These are phyloP conservation scores for Pythium myriotylum DNA, from an alignment of 352 stramenopile species.

Conservation along the genomic window DNA sequence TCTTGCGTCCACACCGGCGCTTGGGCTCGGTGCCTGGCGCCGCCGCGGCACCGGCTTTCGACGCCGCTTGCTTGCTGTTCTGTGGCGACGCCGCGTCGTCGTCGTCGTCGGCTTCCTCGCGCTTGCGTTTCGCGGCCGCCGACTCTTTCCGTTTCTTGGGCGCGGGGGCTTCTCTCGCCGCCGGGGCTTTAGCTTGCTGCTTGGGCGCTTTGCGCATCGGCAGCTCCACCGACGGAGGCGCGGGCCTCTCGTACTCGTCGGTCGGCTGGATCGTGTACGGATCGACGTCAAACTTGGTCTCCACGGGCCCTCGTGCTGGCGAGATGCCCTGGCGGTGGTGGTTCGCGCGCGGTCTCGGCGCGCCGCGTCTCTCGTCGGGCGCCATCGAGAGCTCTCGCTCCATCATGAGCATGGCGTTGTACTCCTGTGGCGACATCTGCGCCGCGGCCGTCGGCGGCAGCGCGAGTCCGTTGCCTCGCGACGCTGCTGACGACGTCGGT, in stretches of 20 bases:
- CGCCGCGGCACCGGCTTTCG: background rate
- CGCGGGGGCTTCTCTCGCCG: background rate
- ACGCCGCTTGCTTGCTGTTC: background rate
- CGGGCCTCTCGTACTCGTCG: constrained; percentile 10
- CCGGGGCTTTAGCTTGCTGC: constrained; percentile 1
- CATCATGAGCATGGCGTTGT: constrained; percentile 26
- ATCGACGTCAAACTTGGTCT: background rate
- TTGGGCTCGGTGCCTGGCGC: constrained; percentile 49
- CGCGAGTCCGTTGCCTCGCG: background rate
- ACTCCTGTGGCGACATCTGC: constrained; percentile 21
- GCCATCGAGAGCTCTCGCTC: constrained; percentile 11
- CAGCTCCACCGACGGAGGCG: background rate
- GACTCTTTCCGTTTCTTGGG: constrained; percentile 26
- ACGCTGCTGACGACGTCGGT: no score
- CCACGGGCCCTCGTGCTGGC: background rate
- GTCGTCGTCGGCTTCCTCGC: background rate
- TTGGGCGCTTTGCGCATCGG: constrained; percentile 1
- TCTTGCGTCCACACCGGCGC: constrained; percentile 77
- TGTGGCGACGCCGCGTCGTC: background rate
- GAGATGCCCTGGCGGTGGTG: background rate
- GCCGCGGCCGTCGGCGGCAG: constrained; percentile 1
- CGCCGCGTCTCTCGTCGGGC: background rate
- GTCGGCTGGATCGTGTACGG: constrained; percentile 14
- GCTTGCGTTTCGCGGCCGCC: constrained; percentile 17
- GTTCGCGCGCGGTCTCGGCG: no score